Evolutionary conservation across 176 grass and related monocot species (phyloP), one percentile per base, ranked within the genome.

Genomic region (Microstegium vimineum): DNA sequence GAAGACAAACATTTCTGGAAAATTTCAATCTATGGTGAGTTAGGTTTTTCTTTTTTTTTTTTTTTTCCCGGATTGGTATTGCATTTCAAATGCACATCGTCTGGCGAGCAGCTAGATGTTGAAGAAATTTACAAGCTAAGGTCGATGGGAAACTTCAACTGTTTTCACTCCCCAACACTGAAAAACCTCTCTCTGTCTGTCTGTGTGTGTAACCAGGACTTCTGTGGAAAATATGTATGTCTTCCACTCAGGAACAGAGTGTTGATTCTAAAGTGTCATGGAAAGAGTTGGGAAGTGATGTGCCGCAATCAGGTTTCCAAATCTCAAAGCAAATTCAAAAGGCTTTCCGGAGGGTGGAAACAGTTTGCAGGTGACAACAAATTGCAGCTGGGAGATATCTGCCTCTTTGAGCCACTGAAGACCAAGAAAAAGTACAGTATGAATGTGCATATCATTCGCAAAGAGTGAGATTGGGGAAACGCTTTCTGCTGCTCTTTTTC

Each of bases 301-400:
- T 84, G 45, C 9, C 1, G 12, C n/a, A 7, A 18, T 71, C 11
- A 8, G 68, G 23, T 16, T 71, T 2, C 1, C 4, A 15, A 3
- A 1, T 1, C 4, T 0, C 42, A 18, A 7, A 0, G 6, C 3
- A 42, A 34, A 13, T 1, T 5, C 17, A 56, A 18, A 84, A 66
- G 4, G 46, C 8, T 88, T 28, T 0, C 5, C 0, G 18, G 5
- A 47, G 81, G 81, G 9, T 94, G 82, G 88, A 11, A 2, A 4
- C 15, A 27, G 5, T 89, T 90, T 17, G 86, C 45, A 16, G 2
- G 1, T 16, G 83, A 83, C n/a, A 94, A 91, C 26, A 67, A 27
- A 13, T 43, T 94, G 75, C 9, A 5, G 11, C 9, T 83, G 11
- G 91, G 85, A 40, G 75, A 92, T 52, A 41, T 89, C 22, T 92